Percentiles rank a stretch among this genome's conserved stretches.
phyloP scores from a whole-genome alignment of 1,284 basidiomycete genomes.

The Cystobasidium pallidum region DNA sequence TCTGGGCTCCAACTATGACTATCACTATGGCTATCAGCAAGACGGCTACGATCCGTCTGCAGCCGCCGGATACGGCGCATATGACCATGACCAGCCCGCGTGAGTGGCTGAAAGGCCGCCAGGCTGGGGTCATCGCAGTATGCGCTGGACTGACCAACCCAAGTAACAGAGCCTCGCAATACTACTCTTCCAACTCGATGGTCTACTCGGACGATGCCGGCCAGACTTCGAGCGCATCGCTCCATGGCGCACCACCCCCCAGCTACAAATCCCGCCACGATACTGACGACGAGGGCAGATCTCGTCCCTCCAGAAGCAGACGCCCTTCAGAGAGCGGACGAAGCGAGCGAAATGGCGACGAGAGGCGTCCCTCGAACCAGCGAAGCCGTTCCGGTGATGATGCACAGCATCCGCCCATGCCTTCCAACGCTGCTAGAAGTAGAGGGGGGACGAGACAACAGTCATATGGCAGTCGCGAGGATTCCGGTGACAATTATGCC shows the following conservation, averaged over 20 bases:
- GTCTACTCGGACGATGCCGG: not conserved
- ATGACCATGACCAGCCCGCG: not conserved
- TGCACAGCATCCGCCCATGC: not conserved
- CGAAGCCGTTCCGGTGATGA: not conserved
- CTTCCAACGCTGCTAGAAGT: not conserved
- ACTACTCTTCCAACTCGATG: not conserved
- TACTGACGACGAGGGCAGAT: constrained; percentile 3
- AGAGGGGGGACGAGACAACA: not conserved
- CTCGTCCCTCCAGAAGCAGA: not conserved
- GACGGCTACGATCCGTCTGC: constrained; percentile 2
- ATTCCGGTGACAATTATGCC: constrained; percentile 7
- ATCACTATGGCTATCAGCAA: not conserved
- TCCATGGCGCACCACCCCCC: constrained; percentile 5
- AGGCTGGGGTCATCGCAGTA: not conserved
- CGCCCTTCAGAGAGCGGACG: constrained; percentile 4
- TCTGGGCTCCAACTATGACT: not conserved
- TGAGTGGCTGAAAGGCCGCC: constrained; percentile 18
- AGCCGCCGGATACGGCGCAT: not conserved
- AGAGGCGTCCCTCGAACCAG: not conserved
- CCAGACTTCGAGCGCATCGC: constrained; percentile 4
- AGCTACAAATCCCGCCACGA: constrained; percentile 13
- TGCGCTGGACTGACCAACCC: not conserved
- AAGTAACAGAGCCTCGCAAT: not conserved
- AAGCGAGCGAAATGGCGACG: not conserved
- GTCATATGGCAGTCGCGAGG: constrained; percentile 25